A percentile compares a stretch with the other conserved stretches of the same genome.
phyloP scores from a whole-genome alignment of 441 rosid species.

The Syzygium malaccense region DNA sequence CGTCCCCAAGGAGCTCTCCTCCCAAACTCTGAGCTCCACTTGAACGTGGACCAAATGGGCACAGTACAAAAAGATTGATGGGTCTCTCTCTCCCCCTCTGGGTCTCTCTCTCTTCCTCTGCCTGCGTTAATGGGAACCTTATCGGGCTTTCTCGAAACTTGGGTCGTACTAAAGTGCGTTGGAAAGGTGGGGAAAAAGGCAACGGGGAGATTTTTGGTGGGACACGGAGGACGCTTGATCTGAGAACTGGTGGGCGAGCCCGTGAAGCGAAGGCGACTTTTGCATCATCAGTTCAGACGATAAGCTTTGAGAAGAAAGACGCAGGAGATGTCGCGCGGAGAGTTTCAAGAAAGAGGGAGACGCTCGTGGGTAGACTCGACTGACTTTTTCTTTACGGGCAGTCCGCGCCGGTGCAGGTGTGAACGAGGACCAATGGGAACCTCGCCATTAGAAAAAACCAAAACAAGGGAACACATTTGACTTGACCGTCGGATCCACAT shows the following conservation, averaged over 20 bases:
- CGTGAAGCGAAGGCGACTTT: constrained; percentile 28
- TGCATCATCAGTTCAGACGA: background rate
- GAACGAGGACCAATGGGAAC: background rate
- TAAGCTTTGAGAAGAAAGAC: background rate
- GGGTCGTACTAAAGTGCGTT: background rate
- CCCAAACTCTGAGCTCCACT: background rate
- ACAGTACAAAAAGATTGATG: background rate
- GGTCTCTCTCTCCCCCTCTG: background rate
- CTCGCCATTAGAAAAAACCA: background rate
- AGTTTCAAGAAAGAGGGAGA: background rate
- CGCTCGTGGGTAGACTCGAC: too few relatives aligned
- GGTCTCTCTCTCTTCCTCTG: background rate
- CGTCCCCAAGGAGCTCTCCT: background rate
- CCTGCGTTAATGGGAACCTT: background rate
- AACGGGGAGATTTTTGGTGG: background rate
- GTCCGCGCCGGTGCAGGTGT: background rate
- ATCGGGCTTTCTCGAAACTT: background rate
- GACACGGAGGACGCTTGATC: background rate
- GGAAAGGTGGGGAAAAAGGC: background rate
- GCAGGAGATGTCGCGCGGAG: background rate
- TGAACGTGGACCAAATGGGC: background rate
- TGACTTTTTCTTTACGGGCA: background rate
- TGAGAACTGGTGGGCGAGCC: constrained; percentile 13
- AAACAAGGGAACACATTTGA: background rate
- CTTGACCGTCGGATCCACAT: background rate